These are phyloP conservation scores for Clarireedia paspali DNA, from an alignment of 2,329 filamentous ascomycete genomes.

Conservation along the genomic window DNA sequence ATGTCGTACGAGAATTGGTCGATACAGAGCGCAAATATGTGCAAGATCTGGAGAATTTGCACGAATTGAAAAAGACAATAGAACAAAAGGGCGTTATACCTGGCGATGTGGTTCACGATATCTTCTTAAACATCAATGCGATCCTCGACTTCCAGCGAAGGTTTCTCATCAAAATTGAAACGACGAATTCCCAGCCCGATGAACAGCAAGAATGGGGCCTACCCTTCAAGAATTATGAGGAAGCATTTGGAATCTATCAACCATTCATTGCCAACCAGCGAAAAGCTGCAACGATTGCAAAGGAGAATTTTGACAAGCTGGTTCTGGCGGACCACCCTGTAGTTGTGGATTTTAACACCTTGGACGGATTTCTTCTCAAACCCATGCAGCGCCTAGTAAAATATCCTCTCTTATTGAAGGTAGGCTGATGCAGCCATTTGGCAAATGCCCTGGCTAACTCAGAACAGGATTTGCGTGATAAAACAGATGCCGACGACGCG, in stretches of 20 bases:
- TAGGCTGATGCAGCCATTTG: constrained; percentile 30
- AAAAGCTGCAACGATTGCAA: constrained; percentile 78
- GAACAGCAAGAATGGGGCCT: constrained; percentile 85
- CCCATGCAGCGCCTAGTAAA: constrained; percentile 94
- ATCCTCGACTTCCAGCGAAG: constrained; percentile 92
- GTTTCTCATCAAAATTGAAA: constrained; percentile 92
- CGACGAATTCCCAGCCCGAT: constrained; percentile 77
- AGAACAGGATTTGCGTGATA: constrained; percentile 74
- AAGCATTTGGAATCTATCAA: constrained; percentile 86
- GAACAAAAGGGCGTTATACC: constrained; percentile 83
- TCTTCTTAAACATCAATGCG: constrained; percentile 93
- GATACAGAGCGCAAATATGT: constrained; percentile 97
- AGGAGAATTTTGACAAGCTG: constrained; percentile 82
- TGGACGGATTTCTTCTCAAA: constrained; percentile 90
- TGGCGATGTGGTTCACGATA: constrained; percentile 85
- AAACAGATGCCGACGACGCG: constrained; percentile 63
- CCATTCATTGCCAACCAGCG: constrained; percentile 96
- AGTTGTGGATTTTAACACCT: constrained; percentile 76
- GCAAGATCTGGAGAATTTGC: constrained; percentile 88
- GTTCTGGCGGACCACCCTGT: constrained; percentile 67
- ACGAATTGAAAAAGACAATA: constrained; percentile 82
- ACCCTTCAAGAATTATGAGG: constrained; percentile 79
- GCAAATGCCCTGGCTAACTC: constrained; percentile 5
- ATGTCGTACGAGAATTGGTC: constrained; percentile 86
- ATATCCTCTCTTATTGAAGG: constrained; percentile 83